Conservation (phyloP, 176 grass and related monocot species). For the Carex scoparia region DNA sequence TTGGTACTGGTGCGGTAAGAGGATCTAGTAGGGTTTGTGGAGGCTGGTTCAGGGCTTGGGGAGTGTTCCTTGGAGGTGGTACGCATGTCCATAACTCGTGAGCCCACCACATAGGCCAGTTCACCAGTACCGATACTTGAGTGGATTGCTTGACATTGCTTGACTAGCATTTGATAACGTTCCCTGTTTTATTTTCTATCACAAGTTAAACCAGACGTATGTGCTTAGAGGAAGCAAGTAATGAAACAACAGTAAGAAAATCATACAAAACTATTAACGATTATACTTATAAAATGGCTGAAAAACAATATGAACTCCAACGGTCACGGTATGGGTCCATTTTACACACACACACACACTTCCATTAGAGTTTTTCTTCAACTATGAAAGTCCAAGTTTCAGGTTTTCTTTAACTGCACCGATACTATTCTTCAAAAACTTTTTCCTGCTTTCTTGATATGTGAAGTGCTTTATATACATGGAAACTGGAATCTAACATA, state of each 20-base stretch:
- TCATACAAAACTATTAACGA: not conserved
- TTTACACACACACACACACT: no score
- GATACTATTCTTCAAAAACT: not conserved
- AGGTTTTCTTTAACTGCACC: not conserved
- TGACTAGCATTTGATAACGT: slow-evolving; percentile 64
- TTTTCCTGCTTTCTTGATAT: not conserved
- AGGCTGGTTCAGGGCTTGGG: not conserved
- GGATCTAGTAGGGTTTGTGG: not conserved
- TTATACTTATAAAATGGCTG: not conserved
- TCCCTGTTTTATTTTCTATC: slow-evolving; percentile 43
- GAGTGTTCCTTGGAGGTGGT: slow-evolving; percentile 59
- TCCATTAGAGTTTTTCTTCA: not conserved
- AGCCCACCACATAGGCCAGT: slow-evolving; percentile 85
- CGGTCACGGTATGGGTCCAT: not conserved
- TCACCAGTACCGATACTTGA: slow-evolving; percentile 91
- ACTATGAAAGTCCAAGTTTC: not conserved
- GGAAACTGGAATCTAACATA: not conserved
- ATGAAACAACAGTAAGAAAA: not conserved
- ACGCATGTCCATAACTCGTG: slow-evolving; percentile 93
- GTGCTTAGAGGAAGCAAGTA: not conserved
- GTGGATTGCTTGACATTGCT: slow-evolving; percentile 77
- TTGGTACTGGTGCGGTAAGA: slow-evolving; percentile 13
- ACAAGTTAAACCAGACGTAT: not conserved
- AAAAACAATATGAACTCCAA: not conserved
- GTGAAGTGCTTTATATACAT: not conserved